Percentiles rank a stretch among this genome's conserved stretches.
These are phyloP conservation scores for Paraurostyla sp. DNA, from an alignment of 73 alveolate genomes.

Conservation along the genomic window DNA sequence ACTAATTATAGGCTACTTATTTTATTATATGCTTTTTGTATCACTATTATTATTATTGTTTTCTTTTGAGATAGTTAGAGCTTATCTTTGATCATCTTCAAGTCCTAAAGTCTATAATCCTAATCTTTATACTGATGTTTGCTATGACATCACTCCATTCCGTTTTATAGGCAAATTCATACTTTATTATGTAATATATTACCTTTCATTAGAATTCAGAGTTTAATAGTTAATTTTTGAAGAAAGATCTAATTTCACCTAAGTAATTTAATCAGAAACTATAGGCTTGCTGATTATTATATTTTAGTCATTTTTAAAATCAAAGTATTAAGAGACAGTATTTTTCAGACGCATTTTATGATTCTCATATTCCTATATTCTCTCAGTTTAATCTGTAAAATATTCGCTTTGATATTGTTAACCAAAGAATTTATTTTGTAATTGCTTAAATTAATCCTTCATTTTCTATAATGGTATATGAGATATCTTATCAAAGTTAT, in stretches of 20 bases:
- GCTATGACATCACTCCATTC: not conserved
- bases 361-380: slow-evolving; percentile 20
- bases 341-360: not conserved
- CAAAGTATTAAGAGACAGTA: slow-evolving; percentile 6
- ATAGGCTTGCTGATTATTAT: too few species aligned
- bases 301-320: not conserved
- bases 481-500: not conserved
- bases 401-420: not conserved
- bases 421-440: not conserved
- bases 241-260: not conserved
- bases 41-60: too few species aligned
- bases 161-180: not conserved
- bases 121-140: not conserved
- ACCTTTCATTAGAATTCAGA: not conserved
- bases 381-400: not conserved
- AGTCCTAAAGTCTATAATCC: slow-evolving; percentile 7
- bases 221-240: not conserved
- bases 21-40: not conserved
- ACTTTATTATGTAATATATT: not conserved
- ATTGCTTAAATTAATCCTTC: slow-evolving; percentile 3
- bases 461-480: slow-evolving; percentile 10
- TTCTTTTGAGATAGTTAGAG: too few species aligned
- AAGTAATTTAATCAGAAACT: too few species aligned
- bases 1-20: not conserved
- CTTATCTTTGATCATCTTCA: not conserved